phyloP scores from a whole-genome alignment of 179 eudicot species.

The Heliamphora pulchella region DNA sequence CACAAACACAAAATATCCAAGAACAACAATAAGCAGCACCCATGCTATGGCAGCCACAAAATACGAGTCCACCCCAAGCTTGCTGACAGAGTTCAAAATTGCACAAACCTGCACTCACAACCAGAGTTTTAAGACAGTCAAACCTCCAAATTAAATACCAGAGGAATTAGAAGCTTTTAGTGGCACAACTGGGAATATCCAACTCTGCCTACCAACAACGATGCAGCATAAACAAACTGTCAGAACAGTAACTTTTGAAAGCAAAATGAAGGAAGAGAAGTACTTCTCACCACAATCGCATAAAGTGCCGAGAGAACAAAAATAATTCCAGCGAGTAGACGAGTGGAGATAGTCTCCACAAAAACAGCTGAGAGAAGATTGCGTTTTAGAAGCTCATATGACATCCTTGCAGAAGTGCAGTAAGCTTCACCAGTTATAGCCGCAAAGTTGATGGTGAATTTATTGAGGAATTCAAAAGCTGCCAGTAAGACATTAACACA shows the following conservation, averaged over 20 bases:
- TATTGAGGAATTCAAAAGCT: slow-evolving; percentile 75
- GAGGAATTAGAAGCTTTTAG: neutral
- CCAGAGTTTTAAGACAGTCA: neutral
- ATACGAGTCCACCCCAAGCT: slow-evolving; percentile 64
- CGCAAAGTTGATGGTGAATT: slow-evolving; percentile 87
- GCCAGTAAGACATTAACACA: slow-evolving; percentile 57
- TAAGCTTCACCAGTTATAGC: slow-evolving; percentile 99
- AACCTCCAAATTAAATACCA: neutral
- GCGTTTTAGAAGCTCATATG: slow-evolving; percentile 84
- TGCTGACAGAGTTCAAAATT: slow-evolving; percentile 45
- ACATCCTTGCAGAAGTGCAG: slow-evolving; percentile 85
- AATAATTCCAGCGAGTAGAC: slow-evolving; percentile 64
- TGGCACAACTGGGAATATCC: neutral
- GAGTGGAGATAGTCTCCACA: slow-evolving; percentile 92
- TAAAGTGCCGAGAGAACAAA: slow-evolving; percentile 79
- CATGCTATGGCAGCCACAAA: slow-evolving; percentile 55
- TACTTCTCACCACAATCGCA: slow-evolving; percentile 68
- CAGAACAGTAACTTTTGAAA: neutral
- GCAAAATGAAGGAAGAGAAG: neutral
- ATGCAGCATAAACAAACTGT: neutral
- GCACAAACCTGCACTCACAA: slow-evolving; percentile 56
- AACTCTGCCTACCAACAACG: neutral
- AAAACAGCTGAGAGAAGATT: slow-evolving; percentile 90
- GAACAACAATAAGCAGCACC: slow-evolving; percentile 55
- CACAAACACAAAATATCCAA: slow-evolving; percentile 67